phyloP scores from a whole-genome alignment of 2,329 filamentous ascomycete species.

The Ceratocystis huliohia region DNA sequence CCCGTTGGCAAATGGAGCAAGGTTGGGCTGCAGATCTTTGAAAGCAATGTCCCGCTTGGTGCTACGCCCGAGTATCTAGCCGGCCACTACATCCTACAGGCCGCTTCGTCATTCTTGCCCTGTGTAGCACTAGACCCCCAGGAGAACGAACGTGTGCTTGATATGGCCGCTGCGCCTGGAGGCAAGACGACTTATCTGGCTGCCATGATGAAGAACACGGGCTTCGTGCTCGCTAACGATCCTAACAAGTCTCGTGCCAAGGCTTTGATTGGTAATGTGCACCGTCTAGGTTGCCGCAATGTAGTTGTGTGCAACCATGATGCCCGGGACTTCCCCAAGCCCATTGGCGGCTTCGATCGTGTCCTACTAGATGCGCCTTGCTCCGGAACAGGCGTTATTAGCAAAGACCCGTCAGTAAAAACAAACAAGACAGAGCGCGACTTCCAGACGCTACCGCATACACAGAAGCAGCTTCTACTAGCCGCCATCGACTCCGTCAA shows the following conservation, averaged over 20 bases:
- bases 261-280: constrained; percentile 95
- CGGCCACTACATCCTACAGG: constrained; percentile 95
- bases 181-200: constrained; percentile 94
- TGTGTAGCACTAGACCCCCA: constrained; percentile 96
- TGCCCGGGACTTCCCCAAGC: constrained; percentile 81
- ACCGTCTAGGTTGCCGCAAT: constrained; percentile 86
- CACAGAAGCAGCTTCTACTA: constrained; percentile 87
- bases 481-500: constrained; percentile 91
- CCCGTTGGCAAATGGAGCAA: constrained; percentile 98
- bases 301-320: constrained; percentile 93
- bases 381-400: constrained; percentile 92
- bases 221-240: constrained; percentile 92
- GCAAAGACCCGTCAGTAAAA: constrained; percentile 93
- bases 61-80: constrained; percentile 95
- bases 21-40: constrained; percentile 92
- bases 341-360: constrained; percentile 91
- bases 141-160: constrained; percentile 79
- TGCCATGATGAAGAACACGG: constrained; percentile 94
- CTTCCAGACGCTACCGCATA: constrained; percentile 83
- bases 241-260: constrained; percentile 85
- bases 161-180: constrained; percentile 89
- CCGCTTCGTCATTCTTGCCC: constrained; percentile 88
- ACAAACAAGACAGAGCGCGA: constrained; percentile 96
- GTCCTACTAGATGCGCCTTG: constrained; percentile 91
- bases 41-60: constrained; percentile 71